Evolutionary conservation across 306 rosid species (phyloP).

Genomic region (Neltuma alba): DNA sequence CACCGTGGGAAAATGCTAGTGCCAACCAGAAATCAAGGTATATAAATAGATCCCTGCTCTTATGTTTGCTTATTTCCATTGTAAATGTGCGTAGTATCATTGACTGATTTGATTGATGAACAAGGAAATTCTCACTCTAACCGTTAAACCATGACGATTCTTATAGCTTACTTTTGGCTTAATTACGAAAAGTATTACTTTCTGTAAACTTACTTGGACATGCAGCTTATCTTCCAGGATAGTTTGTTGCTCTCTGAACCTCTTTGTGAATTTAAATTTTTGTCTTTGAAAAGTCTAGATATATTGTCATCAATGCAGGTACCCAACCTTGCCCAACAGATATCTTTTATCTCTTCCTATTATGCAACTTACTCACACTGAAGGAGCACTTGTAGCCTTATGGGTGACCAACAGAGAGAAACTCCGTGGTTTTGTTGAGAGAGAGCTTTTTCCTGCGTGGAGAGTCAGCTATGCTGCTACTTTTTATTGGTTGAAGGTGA

Average conservation of each 20-base stretch:
- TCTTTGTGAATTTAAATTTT: background rate
- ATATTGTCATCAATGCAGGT: slow-evolving; percentile 56
- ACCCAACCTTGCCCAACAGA: slow-evolving; percentile 80
- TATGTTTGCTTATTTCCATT: background rate
- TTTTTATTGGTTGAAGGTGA: slow-evolving; percentile 91
- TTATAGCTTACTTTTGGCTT: background rate
- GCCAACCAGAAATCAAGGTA: slow-evolving; percentile 82
- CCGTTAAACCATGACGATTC: background rate
- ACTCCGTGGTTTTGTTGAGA: slow-evolving; percentile 74
- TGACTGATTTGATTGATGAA: background rate
- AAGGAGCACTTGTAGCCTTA: slow-evolving; percentile 85
- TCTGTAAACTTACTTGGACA: slow-evolving; percentile 7
- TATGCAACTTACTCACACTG: slow-evolving; percentile 69
- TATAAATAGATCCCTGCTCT: background rate
- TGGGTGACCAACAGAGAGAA: slow-evolving; percentile 99
- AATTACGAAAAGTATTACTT: slow-evolving; percentile 14
- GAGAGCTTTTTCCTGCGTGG: slow-evolving; percentile 88
- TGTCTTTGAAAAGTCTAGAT: background rate
- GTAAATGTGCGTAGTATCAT: background rate
- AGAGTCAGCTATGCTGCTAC: slow-evolving; percentile 72
- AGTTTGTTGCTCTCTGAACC: background rate
- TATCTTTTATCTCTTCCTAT: slow-evolving; percentile 80
- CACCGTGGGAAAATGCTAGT: slow-evolving; percentile 99
- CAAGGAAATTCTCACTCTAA: background rate
- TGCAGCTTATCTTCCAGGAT: slow-evolving; percentile 22